Conservation (phyloP, 805 yeast species). For the Candida taoyuanica region DNA sequence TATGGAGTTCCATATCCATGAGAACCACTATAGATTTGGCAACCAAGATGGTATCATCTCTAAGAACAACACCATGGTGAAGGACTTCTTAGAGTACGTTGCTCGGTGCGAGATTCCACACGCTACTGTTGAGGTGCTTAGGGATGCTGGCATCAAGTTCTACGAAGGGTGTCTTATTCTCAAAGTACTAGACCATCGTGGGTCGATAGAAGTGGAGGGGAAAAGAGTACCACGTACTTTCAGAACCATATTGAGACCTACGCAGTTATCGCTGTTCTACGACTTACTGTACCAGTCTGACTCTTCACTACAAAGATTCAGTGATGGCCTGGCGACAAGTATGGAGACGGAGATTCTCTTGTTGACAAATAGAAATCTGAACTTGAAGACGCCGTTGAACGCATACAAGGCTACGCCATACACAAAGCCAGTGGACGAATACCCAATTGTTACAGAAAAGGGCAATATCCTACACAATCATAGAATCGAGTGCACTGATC, state of each 20-base stretch:
- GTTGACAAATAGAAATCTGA: slow-evolving; percentile 71
- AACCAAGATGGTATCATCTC: slow-evolving; percentile 84
- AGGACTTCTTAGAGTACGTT: slow-evolving; percentile 74
- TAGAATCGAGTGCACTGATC: slow-evolving; percentile 36
- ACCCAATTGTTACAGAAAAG: slow-evolving; percentile 33
- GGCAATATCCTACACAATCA: slow-evolving; percentile 33
- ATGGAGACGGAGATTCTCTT: slow-evolving; percentile 87
- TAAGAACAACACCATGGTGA: slow-evolving; percentile 69
- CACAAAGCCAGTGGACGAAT: slow-evolving; percentile 43
- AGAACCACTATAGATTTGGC: slow-evolving; percentile 87
- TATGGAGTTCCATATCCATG: slow-evolving; percentile 84
- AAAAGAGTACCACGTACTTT: slow-evolving; percentile 55
- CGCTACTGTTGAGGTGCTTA: slow-evolving; percentile 81
- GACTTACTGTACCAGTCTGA: slow-evolving; percentile 85
- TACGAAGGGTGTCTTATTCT: slow-evolving; percentile 89
- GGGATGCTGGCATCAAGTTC: slow-evolving; percentile 77
- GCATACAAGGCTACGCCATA: slow-evolving; percentile 47
- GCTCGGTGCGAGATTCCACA: slow-evolving; percentile 83
- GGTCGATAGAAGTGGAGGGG: slow-evolving; percentile 22
- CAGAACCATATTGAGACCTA: slow-evolving; percentile 73
- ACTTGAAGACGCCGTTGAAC: slow-evolving; percentile 67
- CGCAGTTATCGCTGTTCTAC: slow-evolving; percentile 75
- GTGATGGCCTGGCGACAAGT: slow-evolving; percentile 71
- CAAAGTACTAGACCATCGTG: slow-evolving; percentile 83
- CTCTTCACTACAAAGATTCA: slow-evolving; percentile 57